A percentile compares a stretch with the other conserved stretches of the same genome.
Conservation (phyloP, 192 early-diverging fungal species). For the Gryganskiella cystojenkinii region DNA sequence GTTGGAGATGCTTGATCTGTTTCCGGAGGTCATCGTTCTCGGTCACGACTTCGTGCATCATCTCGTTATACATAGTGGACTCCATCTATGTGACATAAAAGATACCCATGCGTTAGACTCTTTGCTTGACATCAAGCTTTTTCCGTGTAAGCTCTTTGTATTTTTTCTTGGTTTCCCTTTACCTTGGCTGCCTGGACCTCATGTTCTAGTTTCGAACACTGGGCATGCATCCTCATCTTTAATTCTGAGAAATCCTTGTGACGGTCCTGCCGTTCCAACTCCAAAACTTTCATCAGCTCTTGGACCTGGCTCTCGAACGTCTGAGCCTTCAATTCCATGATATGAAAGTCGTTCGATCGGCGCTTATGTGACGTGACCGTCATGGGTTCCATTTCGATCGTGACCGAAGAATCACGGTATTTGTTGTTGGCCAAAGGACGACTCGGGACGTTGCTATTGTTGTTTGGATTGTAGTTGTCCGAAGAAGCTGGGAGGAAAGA, state of each 20-base stretch:
- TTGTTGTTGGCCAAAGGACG: not conserved
- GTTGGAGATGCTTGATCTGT: slow-evolving; percentile 17
- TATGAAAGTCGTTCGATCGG: slow-evolving; percentile 26
- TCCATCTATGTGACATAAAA: slow-evolving; percentile 27
- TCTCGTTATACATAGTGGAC: slow-evolving; percentile 35
- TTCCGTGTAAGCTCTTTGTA: not conserved
- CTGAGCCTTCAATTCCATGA: slow-evolving; percentile 15
- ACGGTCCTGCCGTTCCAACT: slow-evolving; percentile 9
- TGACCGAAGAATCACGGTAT: not conserved
- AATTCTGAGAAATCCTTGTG: slow-evolving; percentile 14
- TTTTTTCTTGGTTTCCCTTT: not conserved
- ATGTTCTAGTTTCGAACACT: slow-evolving; percentile 27
- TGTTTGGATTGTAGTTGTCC: not conserved
- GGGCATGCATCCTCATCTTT: slow-evolving; percentile 9
- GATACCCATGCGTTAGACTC: not conserved
- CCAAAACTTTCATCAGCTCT: slow-evolving; percentile 14
- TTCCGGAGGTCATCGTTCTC: slow-evolving; percentile 40
- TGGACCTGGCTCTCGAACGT: slow-evolving; percentile 25
- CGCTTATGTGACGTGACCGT: slow-evolving; percentile 36
- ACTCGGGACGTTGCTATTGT: not conserved
- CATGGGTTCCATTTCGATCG: slow-evolving; percentile 31
- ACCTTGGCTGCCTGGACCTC: slow-evolving; percentile 49
- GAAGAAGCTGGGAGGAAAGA: slow-evolving; percentile 13
- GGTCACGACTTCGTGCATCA: slow-evolving; percentile 49
- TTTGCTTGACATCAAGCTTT: not conserved